Evolutionary conservation across 306 rosid genomes (phyloP).

Genomic region (Sphenostylis stenocarpa): DNA sequence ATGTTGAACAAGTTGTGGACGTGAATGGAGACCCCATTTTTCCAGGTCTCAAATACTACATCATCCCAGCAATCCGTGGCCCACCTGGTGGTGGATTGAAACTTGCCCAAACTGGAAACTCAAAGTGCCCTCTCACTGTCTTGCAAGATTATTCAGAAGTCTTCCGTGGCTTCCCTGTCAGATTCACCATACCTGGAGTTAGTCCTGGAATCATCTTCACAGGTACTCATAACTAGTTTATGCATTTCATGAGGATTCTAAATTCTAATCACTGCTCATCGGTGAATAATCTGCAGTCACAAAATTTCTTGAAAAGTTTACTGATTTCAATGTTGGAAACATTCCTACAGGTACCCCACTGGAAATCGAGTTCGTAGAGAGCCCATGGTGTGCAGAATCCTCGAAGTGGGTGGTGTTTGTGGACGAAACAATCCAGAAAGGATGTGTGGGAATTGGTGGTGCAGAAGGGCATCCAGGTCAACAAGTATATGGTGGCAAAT

Average conservation of each 20-base stretch:
- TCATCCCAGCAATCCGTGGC: not conserved
- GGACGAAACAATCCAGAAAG: not conserved
- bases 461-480: not conserved
- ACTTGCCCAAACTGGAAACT: not conserved
- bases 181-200: not conserved
- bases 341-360: not conserved
- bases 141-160: not conserved
- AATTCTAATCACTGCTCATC: too few relatives aligned
- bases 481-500: not conserved
- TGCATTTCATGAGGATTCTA: too few relatives aligned
- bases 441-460: constrained; percentile 28
- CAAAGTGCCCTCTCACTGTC: constrained; percentile 1
- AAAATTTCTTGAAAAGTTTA: too few relatives aligned
- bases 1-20: constrained; percentile 3
- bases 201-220: not conserved
- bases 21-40: not conserved
- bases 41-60: not conserved
- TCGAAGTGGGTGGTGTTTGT: constrained; percentile 13
- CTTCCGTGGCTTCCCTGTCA: not conserved
- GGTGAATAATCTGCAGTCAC: too few relatives aligned
- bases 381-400: not conserved
- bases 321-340: too few relatives aligned
- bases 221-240: not conserved
- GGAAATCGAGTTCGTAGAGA: constrained; percentile 1
- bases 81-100: constrained; percentile 6